Evolutionary conservation across 257 asterid species (phyloP), one percentile per base, ranked within the genome.

Genomic region (Rauvolfia tetraphylla): DNA sequence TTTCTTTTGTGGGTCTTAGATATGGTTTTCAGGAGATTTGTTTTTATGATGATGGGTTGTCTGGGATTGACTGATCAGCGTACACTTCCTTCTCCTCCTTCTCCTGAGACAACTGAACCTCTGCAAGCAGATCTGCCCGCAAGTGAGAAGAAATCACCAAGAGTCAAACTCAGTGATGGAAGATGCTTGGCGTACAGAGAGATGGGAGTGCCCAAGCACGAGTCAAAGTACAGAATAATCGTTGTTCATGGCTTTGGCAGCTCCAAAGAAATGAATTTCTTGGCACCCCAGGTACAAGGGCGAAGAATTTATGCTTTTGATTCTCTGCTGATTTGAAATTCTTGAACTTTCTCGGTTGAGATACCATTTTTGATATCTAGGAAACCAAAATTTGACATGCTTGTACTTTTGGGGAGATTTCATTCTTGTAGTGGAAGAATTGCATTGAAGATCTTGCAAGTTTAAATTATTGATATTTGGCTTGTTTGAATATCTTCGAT

Each of bases 171-270:
- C 46, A 83, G 85, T 67, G 99, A 95, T 83, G 97, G 99, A 53
- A 92, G 99, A 83, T 76, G 74, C 61, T 75, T 95, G 89, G 98
- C 98, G 77, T 92, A 95, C 82, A 82, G 87, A 44, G 96, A 92
- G 79, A 84, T 89, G 78, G 99, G 99, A 48, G 93, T 90, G 68
- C 89, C 98, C 80, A 91, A 85, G 83, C 74, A 85, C 53, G 75
- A 68, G 68, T 89, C 99, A 77, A 89, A 48, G 75, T 87, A 83
- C 87, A 91, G 84, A 74, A 72, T 95, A 25, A 84, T 92, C 80
- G 75, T 90, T 75, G 96, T 87, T 83, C 98, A 95, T 87, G 99
- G 98, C 73, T 95, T 92, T 82, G 99, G 85, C 54, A 92, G 98
- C 87, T 81, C 92, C 74, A 92, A 92, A 83, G 97, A 95, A 11